Conservation (phyloP, 768 basidiomycete species). For the Podaxis carcinomalis region DNA sequence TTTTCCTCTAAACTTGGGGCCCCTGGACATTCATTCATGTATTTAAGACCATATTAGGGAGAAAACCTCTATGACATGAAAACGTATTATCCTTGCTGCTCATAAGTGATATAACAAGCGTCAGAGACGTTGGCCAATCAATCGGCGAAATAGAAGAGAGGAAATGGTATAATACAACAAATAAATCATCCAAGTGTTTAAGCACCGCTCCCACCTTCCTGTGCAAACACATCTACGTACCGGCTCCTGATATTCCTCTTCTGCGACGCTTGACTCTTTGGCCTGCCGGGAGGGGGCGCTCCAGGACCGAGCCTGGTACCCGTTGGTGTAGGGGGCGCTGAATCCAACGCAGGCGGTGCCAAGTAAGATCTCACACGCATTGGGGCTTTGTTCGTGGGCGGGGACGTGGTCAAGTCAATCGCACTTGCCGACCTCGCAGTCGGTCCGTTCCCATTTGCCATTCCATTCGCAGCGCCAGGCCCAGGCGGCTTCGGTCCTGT, state of each 20-base stretch:
- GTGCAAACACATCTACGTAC: slow-evolving; percentile 89
- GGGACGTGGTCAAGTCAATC: slow-evolving; percentile 52
- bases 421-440: slow-evolving; percentile 58
- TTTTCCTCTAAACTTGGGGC: slow-evolving; percentile 47
- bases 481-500: slow-evolving; percentile 26
- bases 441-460: slow-evolving; percentile 26
- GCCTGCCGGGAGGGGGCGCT: slow-evolving; percentile 48
- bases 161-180: slow-evolving; percentile 9
- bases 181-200: slow-evolving; percentile 13
- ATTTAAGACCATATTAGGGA: slow-evolving; percentile 2
- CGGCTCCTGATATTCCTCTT: slow-evolving; percentile 79
- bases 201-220: slow-evolving; percentile 30
- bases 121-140: slow-evolving; percentile 10
- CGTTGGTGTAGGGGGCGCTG: slow-evolving; percentile 45
- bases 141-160: slow-evolving; percentile 9
- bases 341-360: slow-evolving; percentile 42
- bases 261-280: slow-evolving; percentile 50
- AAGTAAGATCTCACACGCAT: slow-evolving; percentile 65
- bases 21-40: slow-evolving; percentile 5
- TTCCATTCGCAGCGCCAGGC: background rate
- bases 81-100: background rate
- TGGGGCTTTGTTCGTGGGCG: slow-evolving; percentile 40
- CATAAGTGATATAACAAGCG: background rate
- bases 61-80: slow-evolving; percentile 12
- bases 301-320: slow-evolving; percentile 41